phyloP scores from a whole-genome alignment of 768 basidiomycete genomes.

The Auricularia heimuer region DNA sequence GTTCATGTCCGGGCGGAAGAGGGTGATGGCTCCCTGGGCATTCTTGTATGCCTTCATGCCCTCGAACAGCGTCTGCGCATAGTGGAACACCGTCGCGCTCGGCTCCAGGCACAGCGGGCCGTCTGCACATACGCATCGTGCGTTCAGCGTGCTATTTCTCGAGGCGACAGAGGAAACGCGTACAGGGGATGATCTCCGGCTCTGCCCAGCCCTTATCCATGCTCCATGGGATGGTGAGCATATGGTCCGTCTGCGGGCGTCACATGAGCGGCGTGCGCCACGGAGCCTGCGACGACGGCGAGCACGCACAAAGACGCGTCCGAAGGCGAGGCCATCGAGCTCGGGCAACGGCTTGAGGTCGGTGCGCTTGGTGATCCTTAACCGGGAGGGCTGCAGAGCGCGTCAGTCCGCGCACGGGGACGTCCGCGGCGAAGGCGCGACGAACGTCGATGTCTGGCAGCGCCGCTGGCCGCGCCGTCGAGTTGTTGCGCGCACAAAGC shows the following conservation, averaged over 20 bases:
- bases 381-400: constrained; percentile 35
- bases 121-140: constrained; percentile 31
- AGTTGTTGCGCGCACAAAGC: neutral
- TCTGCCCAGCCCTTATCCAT: constrained; percentile 65
- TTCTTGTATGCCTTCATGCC: constrained; percentile 91
- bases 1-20: constrained; percentile 96
- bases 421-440: neutral
- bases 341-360: constrained; percentile 56
- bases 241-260: constrained; percentile 59
- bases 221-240: constrained; percentile 71
- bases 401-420: neutral
- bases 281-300: neutral
- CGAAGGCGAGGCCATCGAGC: constrained; percentile 65
- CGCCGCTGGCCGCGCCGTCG: neutral
- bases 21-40: constrained; percentile 55
- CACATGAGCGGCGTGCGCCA: constrained; percentile 6
- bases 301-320: constrained; percentile 66
- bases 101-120: constrained; percentile 68
- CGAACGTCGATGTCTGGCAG: constrained; percentile 1
- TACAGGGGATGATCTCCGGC: constrained; percentile 78
- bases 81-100: constrained; percentile 79
- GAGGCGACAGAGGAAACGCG: constrained; percentile 19
- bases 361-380: constrained; percentile 38
- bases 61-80: constrained; percentile 86
- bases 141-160: constrained; percentile 4